Conservation (phyloP, 1,139 yeast genomes). For the Pneumocystis canis region DNA sequence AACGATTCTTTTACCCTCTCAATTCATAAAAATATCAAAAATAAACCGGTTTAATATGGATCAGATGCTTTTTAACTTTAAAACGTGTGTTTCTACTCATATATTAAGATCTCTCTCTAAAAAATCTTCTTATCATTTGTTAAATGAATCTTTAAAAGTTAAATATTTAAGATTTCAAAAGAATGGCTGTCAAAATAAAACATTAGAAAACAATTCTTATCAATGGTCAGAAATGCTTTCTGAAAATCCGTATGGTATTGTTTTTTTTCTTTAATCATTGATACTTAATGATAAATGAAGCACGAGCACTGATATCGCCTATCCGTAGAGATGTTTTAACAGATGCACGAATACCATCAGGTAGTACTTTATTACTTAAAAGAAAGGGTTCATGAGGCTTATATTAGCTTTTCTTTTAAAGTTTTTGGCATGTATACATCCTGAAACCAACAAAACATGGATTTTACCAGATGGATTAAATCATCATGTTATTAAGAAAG, state of each 20-base stretch:
- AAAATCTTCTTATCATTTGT: too few relatives aligned
- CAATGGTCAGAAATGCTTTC: background rate
- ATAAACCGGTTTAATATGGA: too few relatives aligned
- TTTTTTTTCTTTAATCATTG: background rate
- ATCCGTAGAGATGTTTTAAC: constrained; percentile 1
- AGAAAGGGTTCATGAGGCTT: too few relatives aligned
- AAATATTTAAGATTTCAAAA: background rate
- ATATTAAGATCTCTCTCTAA: too few relatives aligned
- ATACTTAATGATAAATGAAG: background rate
- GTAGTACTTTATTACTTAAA: too few relatives aligned
- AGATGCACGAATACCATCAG: background rate
- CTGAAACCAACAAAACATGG: background rate
- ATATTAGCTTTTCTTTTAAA: background rate
- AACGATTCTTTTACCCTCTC: too few relatives aligned
- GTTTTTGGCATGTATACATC: background rate
- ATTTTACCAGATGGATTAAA: constrained; percentile 1
- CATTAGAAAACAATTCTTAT: background rate
- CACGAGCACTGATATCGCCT: background rate
- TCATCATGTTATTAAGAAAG: background rate
- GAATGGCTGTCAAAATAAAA: background rate
- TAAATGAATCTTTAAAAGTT: background rate
- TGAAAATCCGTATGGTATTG: background rate
- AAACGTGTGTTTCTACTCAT: too few relatives aligned
- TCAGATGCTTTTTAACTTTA: too few relatives aligned
- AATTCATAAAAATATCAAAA: too few relatives aligned